Base-by-base conservation (phyloP, 106 monocot genomes). In the Triglochin maritima region DNA sequence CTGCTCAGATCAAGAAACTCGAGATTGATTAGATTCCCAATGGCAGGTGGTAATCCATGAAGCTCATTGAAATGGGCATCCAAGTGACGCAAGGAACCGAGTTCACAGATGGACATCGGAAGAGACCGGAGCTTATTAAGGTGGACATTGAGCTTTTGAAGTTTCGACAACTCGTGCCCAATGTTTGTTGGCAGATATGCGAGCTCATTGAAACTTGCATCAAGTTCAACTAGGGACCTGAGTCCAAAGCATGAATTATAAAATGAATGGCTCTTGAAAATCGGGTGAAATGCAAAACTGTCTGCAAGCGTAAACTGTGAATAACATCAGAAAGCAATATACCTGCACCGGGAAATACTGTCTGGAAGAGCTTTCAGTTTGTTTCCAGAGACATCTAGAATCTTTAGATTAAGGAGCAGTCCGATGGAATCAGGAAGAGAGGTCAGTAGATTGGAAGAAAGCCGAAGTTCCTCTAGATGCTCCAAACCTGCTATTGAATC, bases 31-130 rank as follows among this genome's bases (percentile, higher is more conserved):
- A 96, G 70, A 7, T 78, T 87, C n/a, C 95, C 87, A n/a, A 96
- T 72, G 4, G 85, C 74, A 57, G 47, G 63, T 9, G 95, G 96
- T 4, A 96, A 71, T 44, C 90, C 83, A 1, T 64, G 85, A 9
- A 96, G 81, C 69, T 88, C 87, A 63, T 96, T 96, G 78, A 96
- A 96, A 72, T 91, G 96, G 3, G 82, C 90, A 60, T 96, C 90
- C 60, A 96, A 76, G 71, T 78, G 41, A 10, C 61, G 72, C 62
- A 96, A 50, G 11, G 83, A 90, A 42, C 6, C 73, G 83, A 96
- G 85, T 64, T 86, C 83, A 48, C 90, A 84, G 44, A 90, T 50
- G 46, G 96, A 96, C 11, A 83, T 56, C 2, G 90, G 96, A n/a
- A 96, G 81, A 64, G 90, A 96, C 0, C 96, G 86, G 3, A 96